phyloP scores from a whole-genome alignment of 768 basidiomycete genomes.

The Leccinum uliginosum region DNA sequence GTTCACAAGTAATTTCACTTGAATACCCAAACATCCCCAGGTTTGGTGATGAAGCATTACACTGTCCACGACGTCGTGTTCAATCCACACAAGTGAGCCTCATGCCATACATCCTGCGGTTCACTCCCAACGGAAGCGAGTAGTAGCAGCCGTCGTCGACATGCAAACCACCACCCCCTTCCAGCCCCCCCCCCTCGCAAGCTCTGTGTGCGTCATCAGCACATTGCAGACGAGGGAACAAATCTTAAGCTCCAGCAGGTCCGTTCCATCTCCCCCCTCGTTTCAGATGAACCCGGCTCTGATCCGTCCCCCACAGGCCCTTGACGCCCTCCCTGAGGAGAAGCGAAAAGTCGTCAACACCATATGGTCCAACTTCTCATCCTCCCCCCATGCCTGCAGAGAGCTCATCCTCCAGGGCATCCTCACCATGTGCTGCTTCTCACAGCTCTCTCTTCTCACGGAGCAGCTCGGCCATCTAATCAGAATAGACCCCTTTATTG shows the following conservation, averaged over 20 bases:
- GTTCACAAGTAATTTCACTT: background rate
- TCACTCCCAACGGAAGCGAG: no score
- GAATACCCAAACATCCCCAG: slow-evolving; percentile 3
- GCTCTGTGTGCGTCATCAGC: slow-evolving; percentile 88
- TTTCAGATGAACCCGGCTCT: background rate
- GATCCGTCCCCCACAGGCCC: slow-evolving; percentile 52
- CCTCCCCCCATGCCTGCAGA: slow-evolving; percentile 84
- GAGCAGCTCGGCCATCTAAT: slow-evolving; percentile 90
- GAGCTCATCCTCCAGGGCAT: slow-evolving; percentile 95
- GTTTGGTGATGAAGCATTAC: slow-evolving; percentile 41
- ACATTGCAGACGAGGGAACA: slow-evolving; percentile 95
- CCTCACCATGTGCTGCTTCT: slow-evolving; percentile 99
- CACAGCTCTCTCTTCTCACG: slow-evolving; percentile 92
- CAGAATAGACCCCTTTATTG: slow-evolving; percentile 89
- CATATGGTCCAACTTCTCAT: slow-evolving; percentile 96
- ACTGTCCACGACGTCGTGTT: slow-evolving; percentile 54
- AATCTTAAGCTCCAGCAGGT: slow-evolving; percentile 91
- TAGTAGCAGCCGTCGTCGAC: background rate
- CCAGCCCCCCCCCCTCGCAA: slow-evolving; percentile 48
- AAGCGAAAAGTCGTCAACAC: slow-evolving; percentile 87
- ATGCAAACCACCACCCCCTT: background rate
- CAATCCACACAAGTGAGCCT: slow-evolving; percentile 43
- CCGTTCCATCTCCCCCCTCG: slow-evolving; percentile 8
- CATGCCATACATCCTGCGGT: background rate
- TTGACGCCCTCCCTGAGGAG: slow-evolving; percentile 81